phyloP scores from a whole-genome alignment of 192 early-diverging fungal species.

The Gaertneriomyces semiglobifer region DNA sequence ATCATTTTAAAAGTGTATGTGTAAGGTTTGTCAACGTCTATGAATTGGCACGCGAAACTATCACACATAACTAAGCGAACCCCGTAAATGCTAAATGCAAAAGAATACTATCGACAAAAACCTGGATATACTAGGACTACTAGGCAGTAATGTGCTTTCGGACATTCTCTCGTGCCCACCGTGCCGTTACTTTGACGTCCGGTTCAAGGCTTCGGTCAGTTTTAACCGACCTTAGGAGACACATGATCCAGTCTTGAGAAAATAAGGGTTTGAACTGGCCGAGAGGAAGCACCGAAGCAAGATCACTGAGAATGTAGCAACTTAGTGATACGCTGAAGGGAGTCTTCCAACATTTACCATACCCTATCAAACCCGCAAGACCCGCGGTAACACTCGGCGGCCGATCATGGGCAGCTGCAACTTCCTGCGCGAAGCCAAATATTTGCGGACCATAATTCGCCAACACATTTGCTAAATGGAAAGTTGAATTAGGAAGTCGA shows the following conservation, averaged over 20 bases:
- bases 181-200: constrained; percentile 63
- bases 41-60: neutral
- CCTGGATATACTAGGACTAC: neutral
- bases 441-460: constrained; percentile 62
- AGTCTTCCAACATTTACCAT: constrained; percentile 3
- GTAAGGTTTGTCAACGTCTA: too few species aligned
- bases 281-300: constrained; percentile 84
- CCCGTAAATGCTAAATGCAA: neutral
- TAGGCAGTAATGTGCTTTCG: constrained; percentile 32
- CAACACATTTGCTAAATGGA: constrained; percentile 58
- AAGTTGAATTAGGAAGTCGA: constrained; percentile 14
- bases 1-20: too few species aligned
- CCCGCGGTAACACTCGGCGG: constrained; percentile 59
- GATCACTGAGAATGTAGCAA: constrained; percentile 57
- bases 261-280: constrained; percentile 68
- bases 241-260: constrained; percentile 69
- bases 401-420: constrained; percentile 56
- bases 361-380: constrained; percentile 88
- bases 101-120: neutral
- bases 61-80: neutral
- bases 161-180: constrained; percentile 48
- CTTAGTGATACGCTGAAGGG: too few species aligned
- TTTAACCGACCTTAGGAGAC: constrained; percentile 76
- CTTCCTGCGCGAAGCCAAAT: constrained; percentile 72
- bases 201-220: constrained; percentile 45